Base-by-base conservation (phyloP, 208 protist genomes). In the Leishmania martiniquensis region DNA sequence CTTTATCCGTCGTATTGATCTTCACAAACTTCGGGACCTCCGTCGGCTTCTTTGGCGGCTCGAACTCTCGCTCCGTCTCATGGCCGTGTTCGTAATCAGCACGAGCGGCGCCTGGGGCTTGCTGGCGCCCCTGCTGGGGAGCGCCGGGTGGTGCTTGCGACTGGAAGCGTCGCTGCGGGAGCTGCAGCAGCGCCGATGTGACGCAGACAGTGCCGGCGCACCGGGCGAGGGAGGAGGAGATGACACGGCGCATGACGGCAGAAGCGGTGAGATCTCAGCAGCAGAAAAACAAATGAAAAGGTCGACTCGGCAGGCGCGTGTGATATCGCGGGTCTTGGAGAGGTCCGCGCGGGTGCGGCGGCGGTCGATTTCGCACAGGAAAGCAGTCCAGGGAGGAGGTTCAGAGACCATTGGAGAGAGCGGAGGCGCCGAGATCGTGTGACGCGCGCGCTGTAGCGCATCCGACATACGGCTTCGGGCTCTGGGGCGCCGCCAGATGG, bases 21-120 rank as follows among this genome's bases (percentile, higher is more conserved):
- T 86, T 91, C 42, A 93, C 74, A 78, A 91, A 90, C 83, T 94
- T 92, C 44, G 92, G 90, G 37, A 84, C 75, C 82, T 94, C 87
- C 29, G 82, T 81, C 67, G 90, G 90, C 87, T 92, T 92, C 84
- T 86, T 71, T 44, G 90, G 90, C 42, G 90, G 88, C 77, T 86
- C 77, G 45, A 94, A 91, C 55, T 88, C 86, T 44, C 74, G 68
- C 45, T 82, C 80, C 15, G 51, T 67, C 10, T 45, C 66, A 44
- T 60, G 68, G 65, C 37, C 73, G 76, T 74, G 63, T 4, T 74
- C 42, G 66, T 77, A 55, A n/a, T 47, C 70, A 6, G 4, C 75
- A 44, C 45, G 76, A 15, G 29, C 57, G n/a, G 47, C 76, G 4
- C 13, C 45, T 29, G 6, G 44, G 57, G 12, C 44, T 34, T 72